Conservation (phyloP, 768 basidiomycete genomes). For the Cubamyces sp. region DNA sequence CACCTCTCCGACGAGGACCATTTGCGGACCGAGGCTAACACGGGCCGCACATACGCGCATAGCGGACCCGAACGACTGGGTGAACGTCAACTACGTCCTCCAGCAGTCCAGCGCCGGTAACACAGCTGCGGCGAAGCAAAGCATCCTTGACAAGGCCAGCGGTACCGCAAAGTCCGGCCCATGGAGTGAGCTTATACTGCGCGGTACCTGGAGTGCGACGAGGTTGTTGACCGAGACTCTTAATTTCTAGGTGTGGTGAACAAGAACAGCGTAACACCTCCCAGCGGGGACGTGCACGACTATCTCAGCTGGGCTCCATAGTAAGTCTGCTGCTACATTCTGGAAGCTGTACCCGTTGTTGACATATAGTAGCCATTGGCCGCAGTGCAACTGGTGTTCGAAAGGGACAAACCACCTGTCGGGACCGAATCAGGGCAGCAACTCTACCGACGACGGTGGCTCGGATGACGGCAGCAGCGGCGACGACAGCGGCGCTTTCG, state of each 20-base stretch:
- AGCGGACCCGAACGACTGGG: constrained; percentile 57
- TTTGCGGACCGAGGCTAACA: no score
- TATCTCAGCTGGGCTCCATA: constrained; percentile 65
- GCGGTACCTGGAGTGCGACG: background rate
- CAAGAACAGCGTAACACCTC: constrained; percentile 36
- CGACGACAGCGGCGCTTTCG: background rate
- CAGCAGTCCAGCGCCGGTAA: constrained; percentile 32
- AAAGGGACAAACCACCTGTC: constrained; percentile 33
- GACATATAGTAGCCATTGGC: constrained; percentile 49
- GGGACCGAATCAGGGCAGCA: constrained; percentile 16
- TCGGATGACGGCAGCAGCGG: constrained; percentile 9
- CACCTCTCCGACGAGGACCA: background rate
- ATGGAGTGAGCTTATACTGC: constrained; percentile 38
- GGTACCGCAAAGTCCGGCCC: constrained; percentile 43
- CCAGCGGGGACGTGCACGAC: constrained; percentile 47
- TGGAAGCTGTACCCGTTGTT: background rate
- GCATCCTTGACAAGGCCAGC: constrained; percentile 43
- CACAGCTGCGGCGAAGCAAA: constrained; percentile 38
- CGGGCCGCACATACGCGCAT: background rate
- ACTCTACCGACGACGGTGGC: constrained; percentile 16
- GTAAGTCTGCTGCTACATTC: constrained; percentile 37
- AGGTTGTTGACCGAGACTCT: background rate
- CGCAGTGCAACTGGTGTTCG: constrained; percentile 56
- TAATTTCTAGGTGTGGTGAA: constrained; percentile 41
- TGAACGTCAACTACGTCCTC: constrained; percentile 48